phyloP scores from a whole-genome alignment of 345 rosid genomes.

The Brassica rapa region DNA sequence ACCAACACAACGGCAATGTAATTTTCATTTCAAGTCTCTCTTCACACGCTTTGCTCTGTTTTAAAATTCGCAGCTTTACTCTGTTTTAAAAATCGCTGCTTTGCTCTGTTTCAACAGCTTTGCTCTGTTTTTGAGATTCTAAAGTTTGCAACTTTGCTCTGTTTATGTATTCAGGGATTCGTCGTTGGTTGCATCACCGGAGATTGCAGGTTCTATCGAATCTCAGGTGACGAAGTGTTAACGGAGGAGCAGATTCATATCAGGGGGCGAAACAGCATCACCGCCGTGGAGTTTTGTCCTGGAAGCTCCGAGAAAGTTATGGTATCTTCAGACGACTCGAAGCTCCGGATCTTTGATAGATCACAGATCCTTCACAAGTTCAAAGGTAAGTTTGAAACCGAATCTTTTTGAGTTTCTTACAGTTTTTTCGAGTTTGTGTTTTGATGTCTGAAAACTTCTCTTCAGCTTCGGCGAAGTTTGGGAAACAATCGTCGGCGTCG shows the following conservation, averaged over 20 bases:
- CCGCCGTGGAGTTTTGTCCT: constrained; percentile 64
- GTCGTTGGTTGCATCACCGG: constrained; percentile 71
- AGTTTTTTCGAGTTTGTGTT: background rate
- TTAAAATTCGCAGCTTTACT: background rate
- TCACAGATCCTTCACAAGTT: constrained; percentile 57
- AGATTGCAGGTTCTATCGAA: constrained; percentile 67
- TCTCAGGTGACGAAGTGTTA: constrained; percentile 57
- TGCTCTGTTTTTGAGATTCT: constrained; percentile 15
- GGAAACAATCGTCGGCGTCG: constrained; percentile 78
- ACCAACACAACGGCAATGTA: constrained; percentile 77
- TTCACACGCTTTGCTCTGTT: background rate
- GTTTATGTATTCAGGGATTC: constrained; percentile 58
- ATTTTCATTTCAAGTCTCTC: background rate
- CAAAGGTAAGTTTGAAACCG: constrained; percentile 50
- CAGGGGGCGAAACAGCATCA: constrained; percentile 61
- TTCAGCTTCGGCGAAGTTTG: constrained; percentile 54
- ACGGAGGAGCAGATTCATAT: constrained; percentile 53
- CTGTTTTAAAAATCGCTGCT: background rate
- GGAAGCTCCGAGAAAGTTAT: constrained; percentile 55
- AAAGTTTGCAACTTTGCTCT: constrained; percentile 1
- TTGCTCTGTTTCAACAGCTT: background rate
- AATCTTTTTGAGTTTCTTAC: background rate
- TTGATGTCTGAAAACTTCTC: background rate
- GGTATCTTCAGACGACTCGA: constrained; percentile 82
- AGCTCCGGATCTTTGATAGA: constrained; percentile 63